Conservation (phyloP, 768 basidiomycete species). For the Psilocybe subaeruginosa region DNA sequence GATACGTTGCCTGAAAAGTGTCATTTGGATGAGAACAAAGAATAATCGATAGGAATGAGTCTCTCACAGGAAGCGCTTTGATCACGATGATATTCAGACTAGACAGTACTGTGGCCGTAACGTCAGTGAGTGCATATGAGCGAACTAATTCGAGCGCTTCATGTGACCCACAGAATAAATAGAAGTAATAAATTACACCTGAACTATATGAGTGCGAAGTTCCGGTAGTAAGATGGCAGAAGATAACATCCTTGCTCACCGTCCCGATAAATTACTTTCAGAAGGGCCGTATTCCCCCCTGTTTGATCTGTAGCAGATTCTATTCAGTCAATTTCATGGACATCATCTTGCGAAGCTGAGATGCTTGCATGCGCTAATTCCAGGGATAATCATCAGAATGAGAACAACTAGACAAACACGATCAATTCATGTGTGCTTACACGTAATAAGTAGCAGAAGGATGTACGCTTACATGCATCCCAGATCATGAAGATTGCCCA, state of each 20-base stretch:
- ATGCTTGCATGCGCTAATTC: constrained; percentile 11
- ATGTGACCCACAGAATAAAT: constrained; percentile 14
- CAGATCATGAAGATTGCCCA: constrained; percentile 16
- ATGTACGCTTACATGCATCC: constrained; percentile 12
- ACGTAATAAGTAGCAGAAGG: too few species aligned
- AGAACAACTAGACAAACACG: constrained; percentile 8
- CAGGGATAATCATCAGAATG: constrained; percentile 15
- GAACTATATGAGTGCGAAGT: neutral
- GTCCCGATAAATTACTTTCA: constrained; percentile 12
- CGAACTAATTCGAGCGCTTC: neutral
- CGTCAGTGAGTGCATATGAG: neutral
- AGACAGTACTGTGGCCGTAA: constrained; percentile 7
- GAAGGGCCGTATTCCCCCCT: constrained; percentile 11
- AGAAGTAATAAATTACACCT: constrained; percentile 18
- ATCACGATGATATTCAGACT: constrained; percentile 17
- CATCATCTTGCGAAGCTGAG: neutral
- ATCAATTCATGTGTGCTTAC: neutral
- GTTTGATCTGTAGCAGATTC: constrained; percentile 3
- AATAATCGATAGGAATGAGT: too few species aligned
- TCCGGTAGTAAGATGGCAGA: neutral
- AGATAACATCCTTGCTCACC: neutral
- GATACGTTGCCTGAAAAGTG: constrained; percentile 2
- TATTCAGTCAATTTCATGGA: neutral
- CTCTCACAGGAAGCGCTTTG: constrained; percentile 10
- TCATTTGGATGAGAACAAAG: neutral